Base-by-base conservation (phyloP, 257 asterid species). In the Jaltomata sinuosa region DNA sequence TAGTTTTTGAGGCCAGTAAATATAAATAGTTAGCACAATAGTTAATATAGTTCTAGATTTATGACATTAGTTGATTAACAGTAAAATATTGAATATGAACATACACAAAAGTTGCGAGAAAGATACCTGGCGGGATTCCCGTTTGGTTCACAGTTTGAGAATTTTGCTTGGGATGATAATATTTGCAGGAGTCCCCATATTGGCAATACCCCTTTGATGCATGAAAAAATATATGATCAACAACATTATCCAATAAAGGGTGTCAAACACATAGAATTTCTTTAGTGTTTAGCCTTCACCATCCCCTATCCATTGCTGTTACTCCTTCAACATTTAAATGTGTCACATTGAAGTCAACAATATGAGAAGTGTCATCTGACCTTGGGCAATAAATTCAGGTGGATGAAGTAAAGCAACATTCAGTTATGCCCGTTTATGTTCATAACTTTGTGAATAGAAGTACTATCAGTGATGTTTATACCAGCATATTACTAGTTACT, bases 141-240 rank as follows among this genome's bases (percentile, higher is more conserved):
- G 87, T 90, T 86, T 87, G 25, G 72, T 71, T 88, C 72, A 80
- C 42, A 45, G 79, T 86, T 47, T 81, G 90, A 64, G 67, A 49
- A 76, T 88, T 89, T 84, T 88, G 91, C 90, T 87, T 90, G 55
- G 99, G 99, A 89, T 96, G 99, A 89, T 92, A 91, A 86, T 92
- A 93, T 89, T 89, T 93, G 90, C 98, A 96, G 76, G 91, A 90
- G 85, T 94, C 95, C 79, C 98, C 96, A 84, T 93, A 91, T 55
- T 85, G 95, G 91, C 99, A 96, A n/a, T 91, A 90, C 15, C 99
- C 98, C 99, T 96, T 67, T 38, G 69, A 69, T 68, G 2, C 71
- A 85, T 42, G 77, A 21, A 85, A 68, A 82, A 67, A 34, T n/a
- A 67, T 50, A 50, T 25, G 38, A 65, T 65, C 81, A 3, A 49